Conservation (phyloP, 495 filamentous ascomycete genomes). For the Lophiostoma macrostomum region DNA sequence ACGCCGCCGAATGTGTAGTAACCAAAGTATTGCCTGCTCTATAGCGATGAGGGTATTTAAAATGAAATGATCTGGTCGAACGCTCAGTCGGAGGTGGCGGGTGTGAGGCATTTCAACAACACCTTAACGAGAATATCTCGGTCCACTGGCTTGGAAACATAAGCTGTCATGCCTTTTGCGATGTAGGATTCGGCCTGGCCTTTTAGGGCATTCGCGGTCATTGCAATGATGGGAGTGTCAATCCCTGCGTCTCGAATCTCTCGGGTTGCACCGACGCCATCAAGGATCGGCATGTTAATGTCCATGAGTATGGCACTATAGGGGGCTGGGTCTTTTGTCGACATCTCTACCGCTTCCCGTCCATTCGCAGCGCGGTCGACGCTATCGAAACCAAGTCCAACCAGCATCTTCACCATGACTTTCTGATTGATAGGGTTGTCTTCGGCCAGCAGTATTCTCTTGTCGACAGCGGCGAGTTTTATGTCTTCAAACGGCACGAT, state of each 20-base stretch:
- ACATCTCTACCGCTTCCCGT: constrained; percentile 53
- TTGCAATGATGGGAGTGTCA: constrained; percentile 58
- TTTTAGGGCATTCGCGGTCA: constrained; percentile 63
- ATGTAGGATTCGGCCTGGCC: constrained; percentile 58
- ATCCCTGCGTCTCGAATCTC: constrained; percentile 42
- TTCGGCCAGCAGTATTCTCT: constrained; percentile 47
- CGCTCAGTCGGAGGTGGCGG: too few species aligned
- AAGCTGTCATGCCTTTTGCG: constrained; percentile 61
- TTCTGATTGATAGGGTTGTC: constrained; percentile 57
- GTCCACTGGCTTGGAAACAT: constrained; percentile 60
- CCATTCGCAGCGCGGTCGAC: constrained; percentile 57
- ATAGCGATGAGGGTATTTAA: too few species aligned
- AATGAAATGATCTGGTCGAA: too few species aligned
- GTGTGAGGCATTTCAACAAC: constrained; percentile 33
- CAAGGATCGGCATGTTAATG: constrained; percentile 52
- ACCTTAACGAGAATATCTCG: constrained; percentile 42
- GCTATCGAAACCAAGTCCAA: constrained; percentile 52
- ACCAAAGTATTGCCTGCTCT: too few species aligned
- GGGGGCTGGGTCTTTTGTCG: constrained; percentile 48
- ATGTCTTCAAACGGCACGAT: constrained; percentile 24
- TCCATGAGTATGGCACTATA: constrained; percentile 59
- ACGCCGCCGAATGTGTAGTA: too few species aligned
- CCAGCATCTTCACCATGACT: constrained; percentile 58
- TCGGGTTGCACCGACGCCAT: constrained; percentile 44
- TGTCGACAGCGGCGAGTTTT: constrained; percentile 34